Evolutionary conservation across 2,329 filamentous ascomycete species (phyloP), one percentile per base, ranked within the genome.

Genomic region (Apiospora pterosperma): DNA sequence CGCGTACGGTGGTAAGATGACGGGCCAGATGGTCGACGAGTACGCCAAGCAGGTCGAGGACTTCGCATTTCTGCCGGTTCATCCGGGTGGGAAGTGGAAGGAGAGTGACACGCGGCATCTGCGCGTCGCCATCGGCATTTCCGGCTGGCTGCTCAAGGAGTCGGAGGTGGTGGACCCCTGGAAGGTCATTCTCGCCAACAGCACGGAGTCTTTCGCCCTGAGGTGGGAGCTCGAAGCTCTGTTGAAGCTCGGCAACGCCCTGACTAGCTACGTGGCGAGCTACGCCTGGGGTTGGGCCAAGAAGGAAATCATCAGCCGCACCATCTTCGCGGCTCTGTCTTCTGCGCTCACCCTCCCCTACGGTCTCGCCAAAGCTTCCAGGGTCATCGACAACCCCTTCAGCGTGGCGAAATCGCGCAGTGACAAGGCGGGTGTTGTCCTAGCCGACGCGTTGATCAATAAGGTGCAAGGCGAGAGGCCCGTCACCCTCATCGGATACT

Each of bases 31-130:
- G 81, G 91, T 98, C 84, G 93, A 97, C 68, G 84, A 90, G 36
- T 97, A 96, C 74, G 88, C 91, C 6, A 88, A 88, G 69, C 92
- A 97, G 69, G 90, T 98, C 14, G 88, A 93, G 71, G 95, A 98
- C 73, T 97, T 97, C 76, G 92, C 89, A 0, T 94, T 98, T 71
- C 5, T 78, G 81, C 38, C 77, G 78, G 61, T 34, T 4, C 73
- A 86, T 67, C 73, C 83, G 61, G 25, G 25, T 28, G 10, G 28
- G 7, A 34, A n/a, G 28, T 16, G 48, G 7, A 76, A 63, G 31
- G 69, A 74, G 23, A 66, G 87, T 6, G 80, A 85, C 28, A 82
- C 88, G 67, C 86, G 90, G 66, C 85, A 91, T 28, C 80, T 98
- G 42, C 88, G 94, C 21, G 85, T 98, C 25, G 90, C 91, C 0